Base-by-base conservation (phyloP, 768 basidiomycete genomes). In the Leccinum barrowsii region DNA sequence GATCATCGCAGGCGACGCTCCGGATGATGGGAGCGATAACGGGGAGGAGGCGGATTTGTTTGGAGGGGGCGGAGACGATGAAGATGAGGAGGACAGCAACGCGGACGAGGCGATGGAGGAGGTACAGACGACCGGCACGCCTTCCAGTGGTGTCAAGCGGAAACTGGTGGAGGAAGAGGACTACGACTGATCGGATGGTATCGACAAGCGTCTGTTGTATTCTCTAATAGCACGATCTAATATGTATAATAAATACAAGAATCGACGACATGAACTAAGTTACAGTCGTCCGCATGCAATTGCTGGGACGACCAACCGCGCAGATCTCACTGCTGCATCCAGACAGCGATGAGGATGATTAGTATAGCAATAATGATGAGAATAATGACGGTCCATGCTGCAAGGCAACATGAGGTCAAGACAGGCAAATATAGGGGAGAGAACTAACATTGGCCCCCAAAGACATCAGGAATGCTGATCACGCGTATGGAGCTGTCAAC, bases 121-220 rank as follows among this genome's bases (percentile, higher is more conserved):
- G 60, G 83, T 89, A 4, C 82, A 86, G 64, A 73, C 73, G 22
- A 81, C 85, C 44, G 62, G 78, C 44, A 76, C 74, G 7, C 77
- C 80, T n/a, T 74, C 79, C 11, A 86, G 86, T 59, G 90, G 87
- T 22, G 76, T 84, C 52, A 91, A 90, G 69, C 80, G 91, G 42
- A 91, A 92, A 71, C 74, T 92, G 50, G 86, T 91, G 2, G 91
- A 93, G 68, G 91, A 92, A 65, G 90, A 93, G 61, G 91, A 93
- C 66, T 93, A 93, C 61, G 90, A 92, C 69, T 90, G 75, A 70
- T 49, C 46, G 8, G 50, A 37, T 26, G 4, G 55, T 56, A 57
- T 55, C 40, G 12, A 67, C 51, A 62, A 34, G 37, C 44, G 35
- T 47, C 26, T 55, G 30, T 46, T 28, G 42, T 67, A 59, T 54